Percentiles rank a stretch among this genome's conserved stretches.
Conservation (phyloP, 495 filamentous ascomycete species). For the Pseudomonodictys pantanalensis region DNA sequence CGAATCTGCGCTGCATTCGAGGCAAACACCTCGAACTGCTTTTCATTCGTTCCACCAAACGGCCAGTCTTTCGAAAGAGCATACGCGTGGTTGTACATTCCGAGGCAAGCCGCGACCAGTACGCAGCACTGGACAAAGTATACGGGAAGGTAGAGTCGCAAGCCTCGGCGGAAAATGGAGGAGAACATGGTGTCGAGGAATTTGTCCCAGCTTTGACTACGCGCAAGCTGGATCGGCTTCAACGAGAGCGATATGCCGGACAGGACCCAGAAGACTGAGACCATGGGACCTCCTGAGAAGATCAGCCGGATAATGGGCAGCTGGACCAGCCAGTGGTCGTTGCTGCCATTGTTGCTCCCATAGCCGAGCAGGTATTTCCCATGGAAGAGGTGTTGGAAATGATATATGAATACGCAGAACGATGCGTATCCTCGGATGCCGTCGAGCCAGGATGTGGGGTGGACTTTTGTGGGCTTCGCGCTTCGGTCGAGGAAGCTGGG, state of each 20-base stretch:
- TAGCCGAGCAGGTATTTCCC: constrained; percentile 49
- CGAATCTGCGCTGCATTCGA: constrained; percentile 41
- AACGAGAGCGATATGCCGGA: constrained; percentile 67
- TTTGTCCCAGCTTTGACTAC: constrained; percentile 51
- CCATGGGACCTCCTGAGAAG: constrained; percentile 66
- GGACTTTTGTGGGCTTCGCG: not conserved
- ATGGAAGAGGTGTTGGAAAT: constrained; percentile 53
- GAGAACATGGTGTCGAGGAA: constrained; percentile 53
- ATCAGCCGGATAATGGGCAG: constrained; percentile 62
- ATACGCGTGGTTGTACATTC: constrained; percentile 49
- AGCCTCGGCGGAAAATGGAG: constrained; percentile 60
- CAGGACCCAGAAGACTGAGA: constrained; percentile 71
- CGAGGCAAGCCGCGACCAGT: constrained; percentile 52
- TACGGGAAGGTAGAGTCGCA: constrained; percentile 63
- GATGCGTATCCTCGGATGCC: constrained; percentile 53
- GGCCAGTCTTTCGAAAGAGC: constrained; percentile 19
- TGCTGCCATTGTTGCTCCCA: constrained; percentile 46
- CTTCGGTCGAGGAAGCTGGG: constrained; percentile 17
- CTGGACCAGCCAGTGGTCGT: constrained; percentile 52
- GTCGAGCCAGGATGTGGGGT: constrained; percentile 40
- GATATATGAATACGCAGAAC: constrained; percentile 54
- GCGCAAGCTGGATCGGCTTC: constrained; percentile 61
- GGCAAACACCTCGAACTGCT: constrained; percentile 49
- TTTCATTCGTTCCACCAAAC: constrained; percentile 44
- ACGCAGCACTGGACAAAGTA: constrained; percentile 57